Percentiles rank a stretch among this genome's conserved stretches.
Conservation (phyloP, 2,329 filamentous ascomycete genomes). For the Fusarium sp. region DNA sequence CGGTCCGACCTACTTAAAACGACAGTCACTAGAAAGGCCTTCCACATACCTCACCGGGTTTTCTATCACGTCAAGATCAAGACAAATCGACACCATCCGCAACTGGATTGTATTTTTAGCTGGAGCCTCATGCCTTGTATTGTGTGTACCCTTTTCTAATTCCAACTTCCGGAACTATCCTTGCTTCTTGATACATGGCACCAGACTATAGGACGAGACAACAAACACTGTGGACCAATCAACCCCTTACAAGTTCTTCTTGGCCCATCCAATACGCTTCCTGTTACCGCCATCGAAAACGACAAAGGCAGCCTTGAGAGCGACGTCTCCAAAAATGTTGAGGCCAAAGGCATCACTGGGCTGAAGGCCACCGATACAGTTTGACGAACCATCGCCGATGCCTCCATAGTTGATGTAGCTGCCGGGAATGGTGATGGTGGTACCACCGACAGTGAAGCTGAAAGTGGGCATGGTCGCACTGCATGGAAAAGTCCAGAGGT, state of each 20-base stretch:
- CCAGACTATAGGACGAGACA: too few species aligned
- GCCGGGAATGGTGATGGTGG: constrained; percentile 71
- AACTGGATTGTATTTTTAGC: too few species aligned
- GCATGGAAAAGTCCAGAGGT: constrained; percentile 65
- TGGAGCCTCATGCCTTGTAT: too few species aligned
- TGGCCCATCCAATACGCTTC: constrained; percentile 42
- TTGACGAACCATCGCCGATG: constrained; percentile 59
- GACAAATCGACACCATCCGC: too few species aligned
- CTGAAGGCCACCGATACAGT: constrained; percentile 80
- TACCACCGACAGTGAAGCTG: constrained; percentile 70
- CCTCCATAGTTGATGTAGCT: constrained; percentile 69
- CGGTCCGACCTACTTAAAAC: too few species aligned
- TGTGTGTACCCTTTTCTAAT: too few species aligned
- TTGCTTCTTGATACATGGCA: too few species aligned
- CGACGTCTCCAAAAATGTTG: constrained; percentile 76
- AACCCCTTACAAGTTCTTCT: constrained; percentile 23
- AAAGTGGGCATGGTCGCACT: constrained; percentile 62
- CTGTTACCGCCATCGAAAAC: constrained; percentile 64
- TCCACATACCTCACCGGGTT: too few species aligned
- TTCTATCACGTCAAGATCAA: too few species aligned
- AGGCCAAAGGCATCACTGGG: constrained; percentile 60
- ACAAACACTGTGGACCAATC: too few species aligned
- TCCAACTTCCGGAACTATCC: too few species aligned
- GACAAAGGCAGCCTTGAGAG: constrained; percentile 74
- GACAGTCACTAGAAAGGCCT: too few species aligned